Base-by-base conservation (phyloP, 2,329 filamentous ascomycete species). In the Ilyonectria sp. region DNA sequence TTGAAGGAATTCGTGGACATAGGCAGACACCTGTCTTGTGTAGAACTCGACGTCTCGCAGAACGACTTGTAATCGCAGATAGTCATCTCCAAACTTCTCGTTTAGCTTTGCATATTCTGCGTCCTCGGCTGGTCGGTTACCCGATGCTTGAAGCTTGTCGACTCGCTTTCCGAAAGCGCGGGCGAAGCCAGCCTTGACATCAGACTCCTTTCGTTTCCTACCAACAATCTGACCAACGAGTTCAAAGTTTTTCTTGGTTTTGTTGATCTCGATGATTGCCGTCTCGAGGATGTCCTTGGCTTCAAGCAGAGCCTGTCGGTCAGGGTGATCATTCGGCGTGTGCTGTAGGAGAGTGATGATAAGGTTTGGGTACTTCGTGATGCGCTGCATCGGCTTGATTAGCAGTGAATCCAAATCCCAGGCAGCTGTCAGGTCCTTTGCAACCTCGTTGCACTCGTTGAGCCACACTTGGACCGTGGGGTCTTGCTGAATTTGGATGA, bases 361-460 rank as follows among this genome's bases (percentile, higher is more conserved):
- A 46, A 99, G 85, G 52, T 97, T 91, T 4, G 94, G 94, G 77
- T 98, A 99, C 77, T 98, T 98, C 37, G 95, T 91, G 69, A 98
- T 92, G 54, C 96, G 90, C 81, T 99, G 96, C 79, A 97, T 95
- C 2, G 96, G 96, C 81, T 99, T 99, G 77, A 99, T 95, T 21
- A 99, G 88, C n/a, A 99, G 86, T 0, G 96, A 97, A 79, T 98
- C 95, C 68, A 99, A 82, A 79, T 97, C 93, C 96, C 96, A 99
- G 0, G 96, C 95, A 29, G 91, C 90, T 0, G 96, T 99, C 70
- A 99, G 87, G 78, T 98, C 96, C 74, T 94, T 93, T 13, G 95
- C 95, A 76, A 95, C 95, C 74, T 94, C 91, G 76, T 96, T 94
- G 81, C 96, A 99, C 80, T 98, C 95, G 65, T 92, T 92, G 55